Conservation (phyloP, 805 yeast genomes). For the Yarrowia sp. region DNA sequence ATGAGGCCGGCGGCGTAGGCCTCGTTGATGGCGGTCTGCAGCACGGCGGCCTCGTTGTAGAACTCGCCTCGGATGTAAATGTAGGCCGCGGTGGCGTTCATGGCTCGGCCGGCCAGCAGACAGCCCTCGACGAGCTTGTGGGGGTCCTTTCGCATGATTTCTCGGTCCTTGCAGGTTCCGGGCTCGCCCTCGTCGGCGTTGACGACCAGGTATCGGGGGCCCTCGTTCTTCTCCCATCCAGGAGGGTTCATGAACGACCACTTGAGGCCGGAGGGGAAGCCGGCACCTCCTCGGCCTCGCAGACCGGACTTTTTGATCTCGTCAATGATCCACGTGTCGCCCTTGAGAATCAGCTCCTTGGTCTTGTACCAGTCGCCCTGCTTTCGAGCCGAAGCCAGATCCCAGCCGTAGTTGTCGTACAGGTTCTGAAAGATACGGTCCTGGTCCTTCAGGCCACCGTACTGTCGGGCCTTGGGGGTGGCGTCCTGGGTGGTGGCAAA, state of each 20-base stretch:
- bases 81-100: slow-evolving; percentile 92
- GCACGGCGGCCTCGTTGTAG: slow-evolving; percentile 70
- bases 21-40: slow-evolving; percentile 82
- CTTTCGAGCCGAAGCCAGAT: slow-evolving; percentile 66
- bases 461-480: slow-evolving; percentile 40
- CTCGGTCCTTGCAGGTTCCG: slow-evolving; percentile 91
- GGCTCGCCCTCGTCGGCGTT: slow-evolving; percentile 96
- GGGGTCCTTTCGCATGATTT: slow-evolving; percentile 86
- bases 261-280: slow-evolving; percentile 86
- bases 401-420: slow-evolving; percentile 71
- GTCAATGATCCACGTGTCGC: slow-evolving; percentile 86
- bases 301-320: slow-evolving; percentile 82
- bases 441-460: slow-evolving; percentile 76
- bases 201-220: slow-evolving; percentile 86
- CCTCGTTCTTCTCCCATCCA: slow-evolving; percentile 86
- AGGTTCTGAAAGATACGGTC: slow-evolving; percentile 87
- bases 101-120: slow-evolving; percentile 81
- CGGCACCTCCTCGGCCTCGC: slow-evolving; percentile 93
- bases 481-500: slow-evolving; percentile 28
- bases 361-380: slow-evolving; percentile 94
- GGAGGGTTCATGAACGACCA: slow-evolving; percentile 97
- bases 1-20: slow-evolving; percentile 77
- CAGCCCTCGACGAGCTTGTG: slow-evolving; percentile 93
- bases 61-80: slow-evolving; percentile 90
- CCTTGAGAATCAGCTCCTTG: slow-evolving; percentile 76